Base-by-base conservation (phyloP, 2,329 filamentous ascomycete species). In the Myriosclerotinia curreyana region DNA sequence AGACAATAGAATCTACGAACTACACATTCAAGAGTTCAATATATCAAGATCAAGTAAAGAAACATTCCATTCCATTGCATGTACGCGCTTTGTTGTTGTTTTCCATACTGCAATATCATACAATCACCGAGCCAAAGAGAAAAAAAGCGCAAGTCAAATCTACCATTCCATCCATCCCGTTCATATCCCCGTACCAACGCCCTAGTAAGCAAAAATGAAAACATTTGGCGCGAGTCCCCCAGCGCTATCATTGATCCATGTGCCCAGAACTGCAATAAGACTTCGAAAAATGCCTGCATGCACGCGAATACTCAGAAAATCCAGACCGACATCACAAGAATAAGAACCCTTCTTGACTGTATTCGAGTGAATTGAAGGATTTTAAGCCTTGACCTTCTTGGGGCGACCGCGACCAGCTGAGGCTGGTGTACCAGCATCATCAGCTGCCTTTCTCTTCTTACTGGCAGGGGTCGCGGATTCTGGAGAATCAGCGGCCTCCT, bases 381-480 rank as follows among this genome's bases (percentile, higher is more conserved):
- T 40, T 53, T 28, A 61, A 44, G 49, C 48, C 38, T 64, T 52
- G 8, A 25, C n/a, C 42, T 52, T 64, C 62, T 64, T 64, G n/a
- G 62, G 55, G 38, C 62, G 55, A 22, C 62, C 55, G 40, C 62
- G 62, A n/a, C 36, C 36, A 49, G 56, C 28, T n/a, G 61, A 51
- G n/a, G 2, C 46, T 49, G 61, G 61, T 14, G 44, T 59, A 34
- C 17, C 34, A 28, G 20, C 60, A 40, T 46, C 60, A 62, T 62
- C 62, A 40, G 49, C 20, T 34, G 42, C 40, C 25, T 65, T 65
- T 54, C 63, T 61, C 51, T 65, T 65, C 58, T 64, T 64, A 12
- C 55, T 60, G 31, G 25, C 42, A 22, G 63, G 63, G 8, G 63
- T 65, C 15, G 25, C 31, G 7, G 58, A n/a, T 44, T 5, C 50